Base-by-base conservation (phyloP, 1,284 basidiomycete species). In the Microbotryum lychnidis-dioicae region DNA sequence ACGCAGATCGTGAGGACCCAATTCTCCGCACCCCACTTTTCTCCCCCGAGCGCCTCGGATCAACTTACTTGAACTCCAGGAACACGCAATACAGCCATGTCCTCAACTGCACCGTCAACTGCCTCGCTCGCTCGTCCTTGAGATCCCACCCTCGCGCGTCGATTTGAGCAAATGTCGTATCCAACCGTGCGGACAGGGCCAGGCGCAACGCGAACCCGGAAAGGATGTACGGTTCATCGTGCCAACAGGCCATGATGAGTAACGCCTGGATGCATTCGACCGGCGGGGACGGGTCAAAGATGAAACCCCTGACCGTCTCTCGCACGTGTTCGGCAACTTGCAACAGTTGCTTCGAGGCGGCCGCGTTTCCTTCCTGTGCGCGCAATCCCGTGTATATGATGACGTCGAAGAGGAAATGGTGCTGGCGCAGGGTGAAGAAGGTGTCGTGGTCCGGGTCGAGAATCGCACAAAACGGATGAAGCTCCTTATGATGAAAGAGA, bases 211-310 rank as follows among this genome's bases (percentile, higher is more conserved):
- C 56, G 53, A 57, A 55, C 10, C 63, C 63, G 6, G 63, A 62
- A 6, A 64, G 46, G 25, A 61, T 48, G 54, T 61, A 64, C 8
- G 63, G 63, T 25, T 62, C 56, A 5, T 64, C 56, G 50, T 64
- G 63, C 20, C 58, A 64, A 46, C 60, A 64, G 3, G 57, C 50
- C 54, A 63, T 52, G 37, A 61, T 47, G 25, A 61, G 47, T 45
- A 58, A 52, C 6, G 61, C 60, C 31, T 64, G 63, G 3, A 58
- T 54, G n/a, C 46, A 50, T 47, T 64, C 63, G 29, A 64, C 42
- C 12, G 33, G 18, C 29, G 63, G 63, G 12, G 50, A 25, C 7
- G 51, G 42, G 53, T 57, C 29, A 27, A 64, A 64, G 18, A 64
- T 57, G 21, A 52, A 44, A 20, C 58, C 33, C 16, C 50, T 48